These are phyloP conservation scores for Raphanus raphanistrum DNA, from an alignment of 345 rosid genomes.

Conservation along the genomic window DNA sequence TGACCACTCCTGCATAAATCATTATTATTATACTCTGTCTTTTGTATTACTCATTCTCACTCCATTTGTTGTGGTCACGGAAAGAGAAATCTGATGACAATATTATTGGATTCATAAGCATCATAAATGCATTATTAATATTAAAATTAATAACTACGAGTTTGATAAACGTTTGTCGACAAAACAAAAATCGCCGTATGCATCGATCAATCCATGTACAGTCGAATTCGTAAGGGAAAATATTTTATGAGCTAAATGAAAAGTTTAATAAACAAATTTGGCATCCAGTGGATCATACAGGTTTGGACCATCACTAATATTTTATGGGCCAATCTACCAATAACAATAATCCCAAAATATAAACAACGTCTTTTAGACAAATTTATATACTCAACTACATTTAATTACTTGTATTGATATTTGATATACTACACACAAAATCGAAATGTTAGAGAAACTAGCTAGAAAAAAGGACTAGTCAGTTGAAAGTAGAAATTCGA, in stretches of 20 bases:
- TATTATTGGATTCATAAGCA: constrained; percentile 19
- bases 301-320: background rate
- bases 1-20: constrained; percentile 4
- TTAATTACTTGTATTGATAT: background rate
- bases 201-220: constrained; percentile 23
- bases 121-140: constrained; percentile 4
- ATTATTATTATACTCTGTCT: background rate
- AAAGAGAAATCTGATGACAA: constrained; percentile 23
- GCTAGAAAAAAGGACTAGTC: background rate
- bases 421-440: background rate
- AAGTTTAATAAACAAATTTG: background rate
- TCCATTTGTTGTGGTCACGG: constrained; percentile 21
- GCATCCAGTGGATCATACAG: constrained; percentile 11
- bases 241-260: background rate
- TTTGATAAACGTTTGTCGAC: constrained; percentile 19
- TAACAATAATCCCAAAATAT: background rate
- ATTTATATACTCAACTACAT: background rate
- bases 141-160: constrained; percentile 4
- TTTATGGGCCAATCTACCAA: background rate
- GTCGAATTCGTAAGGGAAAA: constrained; percentile 7
- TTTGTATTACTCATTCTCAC: constrained; percentile 1
- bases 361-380: background rate
- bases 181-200: constrained; percentile 18
- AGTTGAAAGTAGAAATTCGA: background rate
- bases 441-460: background rate